A percentile compares a stretch with the other conserved stretches of the same genome.
These are phyloP conservation scores for Cubamyces sp. DNA, from an alignment of 768 basidiomycete species.

Conservation along the genomic window DNA sequence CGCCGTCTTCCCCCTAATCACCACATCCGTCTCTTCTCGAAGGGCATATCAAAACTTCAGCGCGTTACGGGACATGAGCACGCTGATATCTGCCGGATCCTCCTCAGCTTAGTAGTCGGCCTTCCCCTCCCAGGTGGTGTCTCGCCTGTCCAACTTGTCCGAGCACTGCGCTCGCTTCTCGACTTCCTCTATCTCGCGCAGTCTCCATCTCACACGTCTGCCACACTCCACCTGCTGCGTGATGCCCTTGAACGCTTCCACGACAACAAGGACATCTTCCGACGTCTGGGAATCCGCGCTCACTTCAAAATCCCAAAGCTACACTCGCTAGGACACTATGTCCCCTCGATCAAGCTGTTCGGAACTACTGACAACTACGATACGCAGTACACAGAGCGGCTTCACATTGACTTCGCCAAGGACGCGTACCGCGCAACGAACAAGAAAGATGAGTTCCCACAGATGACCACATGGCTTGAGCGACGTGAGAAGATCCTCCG, in stretches of 20 bases:
- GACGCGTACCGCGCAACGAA: conserved; percentile 36
- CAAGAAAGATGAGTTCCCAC: conserved; percentile 22
- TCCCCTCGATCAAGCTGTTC: conserved; percentile 3
- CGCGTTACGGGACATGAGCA: conserved; percentile 40
- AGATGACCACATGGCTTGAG: conserved; percentile 21
- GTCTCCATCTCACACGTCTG: conserved; percentile 38
- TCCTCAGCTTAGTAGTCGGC: conserved; percentile 17
- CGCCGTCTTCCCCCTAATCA: conserved; percentile 39
- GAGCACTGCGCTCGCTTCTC: conserved; percentile 6
- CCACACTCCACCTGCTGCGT: conserved; percentile 24
- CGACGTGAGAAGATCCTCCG: conserved; percentile 28
- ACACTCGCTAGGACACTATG: conserved; percentile 19
- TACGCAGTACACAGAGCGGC: conserved; percentile 18
- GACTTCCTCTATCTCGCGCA: conserved; percentile 33
- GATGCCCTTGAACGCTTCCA: conserved; percentile 33
- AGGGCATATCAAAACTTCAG: conserved; percentile 38
- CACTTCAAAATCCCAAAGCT: conserved; percentile 25
- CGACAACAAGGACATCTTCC: conserved; percentile 41
- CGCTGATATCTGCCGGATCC: conserved; percentile 31
- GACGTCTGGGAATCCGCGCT: conserved; percentile 28
- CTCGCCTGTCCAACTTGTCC: conserved; percentile 4
- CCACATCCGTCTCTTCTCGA: conserved; percentile 36
- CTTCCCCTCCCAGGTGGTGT: background rate
- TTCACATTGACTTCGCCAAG: conserved; percentile 25
- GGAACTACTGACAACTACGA: conserved; percentile 16